These are phyloP conservation scores for Trichoderma afroharzianum DNA, from an alignment of 2,329 filamentous ascomycete species.

Conservation along the genomic window DNA sequence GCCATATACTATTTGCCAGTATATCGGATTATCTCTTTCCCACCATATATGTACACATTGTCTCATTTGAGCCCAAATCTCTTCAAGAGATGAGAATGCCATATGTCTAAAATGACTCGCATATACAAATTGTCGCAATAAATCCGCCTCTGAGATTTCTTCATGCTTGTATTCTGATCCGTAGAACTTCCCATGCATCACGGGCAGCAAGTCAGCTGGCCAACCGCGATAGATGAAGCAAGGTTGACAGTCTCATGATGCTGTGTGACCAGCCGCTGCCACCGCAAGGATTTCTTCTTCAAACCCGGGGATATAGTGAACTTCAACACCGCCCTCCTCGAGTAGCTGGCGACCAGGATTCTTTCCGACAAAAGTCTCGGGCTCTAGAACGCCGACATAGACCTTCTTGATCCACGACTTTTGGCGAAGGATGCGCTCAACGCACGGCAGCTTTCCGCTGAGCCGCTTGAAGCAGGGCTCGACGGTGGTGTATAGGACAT, in stretches of 20 bases:
- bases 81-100: not conserved
- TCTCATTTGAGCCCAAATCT: not conserved
- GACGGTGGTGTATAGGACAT: slow-evolving; percentile 82
- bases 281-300: slow-evolving; percentile 78
- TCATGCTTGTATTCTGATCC: not conserved
- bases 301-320: slow-evolving; percentile 69
- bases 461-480: slow-evolving; percentile 75
- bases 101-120: not conserved
- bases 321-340: slow-evolving; percentile 67
- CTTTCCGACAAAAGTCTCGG: slow-evolving; percentile 80
- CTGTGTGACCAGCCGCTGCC: slow-evolving; percentile 73
- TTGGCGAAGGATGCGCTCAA: slow-evolving; percentile 69
- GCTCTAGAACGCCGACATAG: slow-evolving; percentile 84
- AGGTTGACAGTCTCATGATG: slow-evolving; percentile 2
- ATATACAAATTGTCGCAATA: not conserved
- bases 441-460: slow-evolving; percentile 73
- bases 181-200: not conserved
- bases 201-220: not conserved
- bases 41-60: not conserved
- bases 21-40: not conserved
- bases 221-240: not conserved
- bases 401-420: slow-evolving; percentile 66
- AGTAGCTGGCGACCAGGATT: slow-evolving; percentile 73
- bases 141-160: not conserved
- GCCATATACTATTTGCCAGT: not conserved